phyloP scores from a whole-genome alignment of 352 stramenopile species.

The Thalassiosira pacifica region DNA sequence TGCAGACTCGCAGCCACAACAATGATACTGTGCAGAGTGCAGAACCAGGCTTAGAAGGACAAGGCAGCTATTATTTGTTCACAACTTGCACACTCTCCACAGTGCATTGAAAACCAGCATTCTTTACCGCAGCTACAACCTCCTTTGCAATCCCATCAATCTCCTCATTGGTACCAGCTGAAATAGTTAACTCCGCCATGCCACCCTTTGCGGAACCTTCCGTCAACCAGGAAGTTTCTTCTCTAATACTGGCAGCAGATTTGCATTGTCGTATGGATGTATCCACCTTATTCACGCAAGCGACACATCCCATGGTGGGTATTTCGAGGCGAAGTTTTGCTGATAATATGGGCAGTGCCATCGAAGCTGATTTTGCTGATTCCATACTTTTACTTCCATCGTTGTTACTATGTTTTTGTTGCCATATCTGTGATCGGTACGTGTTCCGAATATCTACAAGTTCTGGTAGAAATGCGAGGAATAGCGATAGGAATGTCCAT shows the following conservation, averaged over 20 bases:
- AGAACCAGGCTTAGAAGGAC: too few relatives aligned
- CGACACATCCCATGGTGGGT: conserved; percentile 84
- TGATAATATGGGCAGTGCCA: conserved; percentile 3
- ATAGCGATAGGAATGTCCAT: conserved; percentile 42
- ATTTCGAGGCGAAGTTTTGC: conserved; percentile 64
- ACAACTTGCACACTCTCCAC: conserved; percentile 43
- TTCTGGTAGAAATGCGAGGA: conserved; percentile 78
- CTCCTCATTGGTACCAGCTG: conserved; percentile 40
- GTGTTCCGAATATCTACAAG: conserved; percentile 71
- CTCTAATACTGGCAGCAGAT: conserved; percentile 39
- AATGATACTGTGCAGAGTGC: too few relatives aligned
- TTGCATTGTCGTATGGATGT: conserved; percentile 61
- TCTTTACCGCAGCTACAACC: conserved; percentile 36
- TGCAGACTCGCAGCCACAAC: too few relatives aligned
- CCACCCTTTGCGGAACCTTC: conserved; percentile 56
- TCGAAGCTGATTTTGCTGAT: background rate
- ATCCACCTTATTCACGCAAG: conserved; percentile 85
- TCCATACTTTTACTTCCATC: background rate
- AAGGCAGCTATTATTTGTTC: background rate
- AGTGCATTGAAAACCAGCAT: conserved; percentile 63
- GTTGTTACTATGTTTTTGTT: conserved; percentile 24
- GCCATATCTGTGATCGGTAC: background rate
- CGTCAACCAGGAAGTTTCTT: conserved; percentile 71
- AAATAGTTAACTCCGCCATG: conserved; percentile 42
- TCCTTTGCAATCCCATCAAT: conserved; percentile 43